Percentiles rank a stretch among this genome's conserved stretches.
Evolutionary conservation across 2,329 filamentous ascomycete species (phyloP).

Genomic region (Aspergillus sp.): DNA sequence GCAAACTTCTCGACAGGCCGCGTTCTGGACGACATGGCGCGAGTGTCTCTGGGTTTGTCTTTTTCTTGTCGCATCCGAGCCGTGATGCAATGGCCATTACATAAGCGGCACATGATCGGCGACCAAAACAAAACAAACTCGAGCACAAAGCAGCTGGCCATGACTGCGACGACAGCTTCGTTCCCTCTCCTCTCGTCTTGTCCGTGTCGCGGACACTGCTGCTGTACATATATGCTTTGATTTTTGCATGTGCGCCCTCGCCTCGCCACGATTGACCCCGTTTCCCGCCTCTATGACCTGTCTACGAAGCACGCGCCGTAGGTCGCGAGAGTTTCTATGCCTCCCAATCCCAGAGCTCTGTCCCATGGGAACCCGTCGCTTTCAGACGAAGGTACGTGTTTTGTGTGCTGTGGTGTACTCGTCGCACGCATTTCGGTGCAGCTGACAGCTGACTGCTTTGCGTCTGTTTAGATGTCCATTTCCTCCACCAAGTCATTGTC

Average conservation of each 20-base stretch:
- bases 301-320: slow-evolving; percentile 36
- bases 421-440: background rate
- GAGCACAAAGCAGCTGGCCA: background rate
- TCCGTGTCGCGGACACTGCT: background rate
- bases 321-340: slow-evolving; percentile 41
- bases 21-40: slow-evolving; percentile 27
- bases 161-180: slow-evolving; percentile 6
- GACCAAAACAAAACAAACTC: background rate
- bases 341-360: slow-evolving; percentile 36
- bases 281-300: slow-evolving; percentile 33
- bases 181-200: background rate
- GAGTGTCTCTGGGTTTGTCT: background rate
- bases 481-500: slow-evolving; percentile 67
- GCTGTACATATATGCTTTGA: slow-evolving; percentile 7
- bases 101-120: background rate
- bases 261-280: slow-evolving; percentile 33
- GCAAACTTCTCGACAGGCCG: slow-evolving; percentile 62
- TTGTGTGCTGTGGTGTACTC: background rate
- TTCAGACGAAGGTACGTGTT: slow-evolving; percentile 49
- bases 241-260: slow-evolving; percentile 5
- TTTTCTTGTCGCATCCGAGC: too few species aligned
- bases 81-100: background rate
- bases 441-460: slow-evolving; percentile 4
- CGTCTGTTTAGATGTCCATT: slow-evolving; percentile 56
- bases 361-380: slow-evolving; percentile 40